Evolutionary conservation across 164 flowering plant genomes (phyloP).

Genomic region (Liquidambar formosana): DNA sequence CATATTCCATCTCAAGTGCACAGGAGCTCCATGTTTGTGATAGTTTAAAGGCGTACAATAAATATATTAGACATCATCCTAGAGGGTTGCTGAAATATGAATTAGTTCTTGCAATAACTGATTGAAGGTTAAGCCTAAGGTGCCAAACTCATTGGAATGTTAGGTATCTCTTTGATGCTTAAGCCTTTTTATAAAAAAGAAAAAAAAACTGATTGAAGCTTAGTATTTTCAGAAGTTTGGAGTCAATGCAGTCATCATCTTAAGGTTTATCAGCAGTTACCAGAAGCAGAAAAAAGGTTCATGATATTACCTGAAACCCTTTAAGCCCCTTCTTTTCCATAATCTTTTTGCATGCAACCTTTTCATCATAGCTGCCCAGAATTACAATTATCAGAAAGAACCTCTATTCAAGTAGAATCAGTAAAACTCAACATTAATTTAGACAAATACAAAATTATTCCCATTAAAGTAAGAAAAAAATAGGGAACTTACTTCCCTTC

Average conservation of each 20-base stretch:
- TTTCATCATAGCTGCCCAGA: slow-evolving; percentile 61
- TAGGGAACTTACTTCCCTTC: slow-evolving; percentile 52
- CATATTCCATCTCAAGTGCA: neutral
- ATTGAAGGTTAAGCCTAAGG: neutral
- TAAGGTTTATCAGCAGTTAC: neutral
- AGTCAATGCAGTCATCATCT: neutral
- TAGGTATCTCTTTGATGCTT: too few species aligned
- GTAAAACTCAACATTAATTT: neutral
- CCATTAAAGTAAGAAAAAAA: neutral
- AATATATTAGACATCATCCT: neutral
- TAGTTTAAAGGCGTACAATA: neutral
- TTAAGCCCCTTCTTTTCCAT: slow-evolving; percentile 64
- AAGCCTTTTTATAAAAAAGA: too few species aligned
- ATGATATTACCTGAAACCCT: slow-evolving; percentile 67
- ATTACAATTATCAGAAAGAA: neutral
- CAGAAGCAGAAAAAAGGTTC: slow-evolving; percentile 4
- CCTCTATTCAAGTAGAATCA: slow-evolving; percentile 2
- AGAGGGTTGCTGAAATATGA: neutral
- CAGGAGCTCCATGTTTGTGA: neutral
- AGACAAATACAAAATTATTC: neutral
- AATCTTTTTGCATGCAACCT: slow-evolving; percentile 55
- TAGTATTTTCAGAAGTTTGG: neutral
- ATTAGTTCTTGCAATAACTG: neutral
- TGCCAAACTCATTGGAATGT: too few species aligned
- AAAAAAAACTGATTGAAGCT: neutral